Evolutionary conservation across 371 early-diverging fungal species (phyloP).

Genomic region (Modicella reniformis): DNA sequence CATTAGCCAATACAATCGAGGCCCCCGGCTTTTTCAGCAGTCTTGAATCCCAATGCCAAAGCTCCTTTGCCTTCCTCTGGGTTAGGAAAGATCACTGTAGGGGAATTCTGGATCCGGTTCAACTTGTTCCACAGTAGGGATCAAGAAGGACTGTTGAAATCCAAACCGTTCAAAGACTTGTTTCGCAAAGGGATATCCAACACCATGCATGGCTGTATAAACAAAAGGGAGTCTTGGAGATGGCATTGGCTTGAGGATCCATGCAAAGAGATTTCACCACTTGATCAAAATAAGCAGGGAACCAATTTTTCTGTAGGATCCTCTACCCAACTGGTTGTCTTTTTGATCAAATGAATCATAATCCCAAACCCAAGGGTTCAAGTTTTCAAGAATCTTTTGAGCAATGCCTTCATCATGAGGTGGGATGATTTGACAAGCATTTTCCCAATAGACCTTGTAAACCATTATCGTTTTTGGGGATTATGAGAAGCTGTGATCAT

Average conservation of each 20-base stretch:
- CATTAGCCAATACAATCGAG: constrained; percentile 91
- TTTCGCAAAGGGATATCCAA: constrained; percentile 83
- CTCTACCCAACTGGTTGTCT: constrained; percentile 54
- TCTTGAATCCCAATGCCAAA: constrained; percentile 78
- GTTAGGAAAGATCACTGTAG: constrained; percentile 90
- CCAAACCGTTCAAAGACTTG: constrained; percentile 76
- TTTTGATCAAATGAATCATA: constrained; percentile 68
- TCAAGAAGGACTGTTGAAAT: constrained; percentile 73
- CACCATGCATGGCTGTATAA: constrained; percentile 97
- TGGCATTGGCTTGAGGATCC: constrained; percentile 59
- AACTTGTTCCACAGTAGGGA: constrained; percentile 73
- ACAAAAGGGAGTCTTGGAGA: constrained; percentile 73
- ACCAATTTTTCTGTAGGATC: constrained; percentile 70
- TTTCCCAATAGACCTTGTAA: constrained; percentile 97
- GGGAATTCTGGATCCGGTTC: constrained; percentile 93
- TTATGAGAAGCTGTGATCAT: constrained; percentile 99
- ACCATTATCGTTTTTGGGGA: constrained; percentile 97
- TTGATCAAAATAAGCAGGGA: constrained; percentile 78
- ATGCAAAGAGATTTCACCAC: constrained; percentile 62
- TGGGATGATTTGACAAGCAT: constrained; percentile 92
- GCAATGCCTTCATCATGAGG: constrained; percentile 90
- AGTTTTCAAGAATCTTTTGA: constrained; percentile 72
- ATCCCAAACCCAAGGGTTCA: constrained; percentile 85
- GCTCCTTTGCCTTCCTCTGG: constrained; percentile 95
- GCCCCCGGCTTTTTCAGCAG: constrained; percentile 72